phyloP scores from a whole-genome alignment of 164 flowering plant species.

The Dillenia suffruticosa region DNA sequence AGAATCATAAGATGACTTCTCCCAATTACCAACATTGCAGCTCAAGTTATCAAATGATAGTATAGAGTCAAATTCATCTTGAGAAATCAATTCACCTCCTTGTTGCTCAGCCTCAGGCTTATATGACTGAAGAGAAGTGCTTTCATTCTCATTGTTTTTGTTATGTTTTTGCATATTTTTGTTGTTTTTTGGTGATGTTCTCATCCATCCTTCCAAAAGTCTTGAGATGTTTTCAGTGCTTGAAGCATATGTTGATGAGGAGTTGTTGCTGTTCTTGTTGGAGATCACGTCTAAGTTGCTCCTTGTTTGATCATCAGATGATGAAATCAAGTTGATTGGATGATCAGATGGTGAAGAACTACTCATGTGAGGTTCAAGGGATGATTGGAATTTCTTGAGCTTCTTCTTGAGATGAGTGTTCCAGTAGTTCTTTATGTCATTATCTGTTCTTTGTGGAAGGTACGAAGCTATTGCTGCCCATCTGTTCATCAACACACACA shows the following conservation, averaged over 20 bases:
- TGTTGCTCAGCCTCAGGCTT: conserved; percentile 13
- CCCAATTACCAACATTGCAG: conserved; percentile 28
- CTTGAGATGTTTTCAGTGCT: conserved; percentile 88
- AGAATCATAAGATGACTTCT: conserved; percentile 32
- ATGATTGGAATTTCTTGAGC: conserved; percentile 59
- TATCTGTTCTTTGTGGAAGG: conserved; percentile 90
- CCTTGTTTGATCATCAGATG: conserved; percentile 11
- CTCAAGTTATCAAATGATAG: conserved; percentile 46
- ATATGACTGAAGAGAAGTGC: conserved; percentile 4
- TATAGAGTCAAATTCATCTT: conserved; percentile 52
- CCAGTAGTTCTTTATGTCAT: conserved; percentile 95
- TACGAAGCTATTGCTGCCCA: conserved; percentile 98
- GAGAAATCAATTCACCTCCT: conserved; percentile 25
- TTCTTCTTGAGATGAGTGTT: conserved; percentile 93
- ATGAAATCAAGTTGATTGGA: conserved; percentile 14
- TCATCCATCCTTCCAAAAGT: conserved; percentile 90
- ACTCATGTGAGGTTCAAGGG: conserved; percentile 23
- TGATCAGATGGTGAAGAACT: conserved; percentile 11
- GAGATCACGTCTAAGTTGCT: conserved; percentile 5
- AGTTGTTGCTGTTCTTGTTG: conserved; percentile 3
- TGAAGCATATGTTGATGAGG: conserved; percentile 56
- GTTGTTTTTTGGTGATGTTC: conserved; percentile 40
- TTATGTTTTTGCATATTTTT: background rate
- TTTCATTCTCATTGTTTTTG: conserved; percentile 3
- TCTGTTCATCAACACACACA: conserved; percentile 23